A percentile compares a stretch with the other conserved stretches of the same genome.
Evolutionary conservation across 352 stramenopile genomes (phyloP).

Genomic region (Phytophthora syringae): DNA sequence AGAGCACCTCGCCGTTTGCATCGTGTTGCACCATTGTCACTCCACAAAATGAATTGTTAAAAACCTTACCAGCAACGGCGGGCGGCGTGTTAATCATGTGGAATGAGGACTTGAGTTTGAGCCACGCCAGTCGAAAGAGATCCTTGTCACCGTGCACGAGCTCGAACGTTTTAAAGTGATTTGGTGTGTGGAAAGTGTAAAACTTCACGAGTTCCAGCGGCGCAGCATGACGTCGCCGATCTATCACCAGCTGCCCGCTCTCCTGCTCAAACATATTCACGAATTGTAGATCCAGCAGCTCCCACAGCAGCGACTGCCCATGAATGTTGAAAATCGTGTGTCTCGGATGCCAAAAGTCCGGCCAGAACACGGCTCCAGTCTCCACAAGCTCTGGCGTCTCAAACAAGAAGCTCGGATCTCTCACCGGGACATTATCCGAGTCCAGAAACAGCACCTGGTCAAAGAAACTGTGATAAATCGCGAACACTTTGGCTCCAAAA

Average conservation of each 20-base stretch:
- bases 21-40: constrained; percentile 62
- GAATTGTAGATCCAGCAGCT: no score
- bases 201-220: constrained; percentile 51
- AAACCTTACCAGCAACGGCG: constrained; percentile 45
- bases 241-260: constrained; percentile 63
- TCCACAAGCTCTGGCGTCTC: constrained; percentile 39
- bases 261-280: no score
- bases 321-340: no score
- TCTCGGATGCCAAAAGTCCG: no score
- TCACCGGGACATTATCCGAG: constrained; percentile 62
- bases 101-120: constrained; percentile 54
- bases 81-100: constrained; percentile 55
- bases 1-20: constrained; percentile 41
- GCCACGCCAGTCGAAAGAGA: constrained; percentile 65
- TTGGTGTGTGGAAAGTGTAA: constrained; percentile 48
- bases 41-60: constrained; percentile 56
- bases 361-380: constrained; percentile 73
- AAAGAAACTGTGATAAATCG: constrained; percentile 58
- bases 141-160: constrained; percentile 68
- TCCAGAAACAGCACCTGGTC: constrained; percentile 63
- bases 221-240: constrained; percentile 43
- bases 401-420: constrained; percentile 70
- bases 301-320: no score
- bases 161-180: constrained; percentile 38
- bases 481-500: constrained; percentile 62